phyloP scores from a whole-genome alignment of 2,329 filamentous ascomycete species.

The Phyllosticta ampelicida region DNA sequence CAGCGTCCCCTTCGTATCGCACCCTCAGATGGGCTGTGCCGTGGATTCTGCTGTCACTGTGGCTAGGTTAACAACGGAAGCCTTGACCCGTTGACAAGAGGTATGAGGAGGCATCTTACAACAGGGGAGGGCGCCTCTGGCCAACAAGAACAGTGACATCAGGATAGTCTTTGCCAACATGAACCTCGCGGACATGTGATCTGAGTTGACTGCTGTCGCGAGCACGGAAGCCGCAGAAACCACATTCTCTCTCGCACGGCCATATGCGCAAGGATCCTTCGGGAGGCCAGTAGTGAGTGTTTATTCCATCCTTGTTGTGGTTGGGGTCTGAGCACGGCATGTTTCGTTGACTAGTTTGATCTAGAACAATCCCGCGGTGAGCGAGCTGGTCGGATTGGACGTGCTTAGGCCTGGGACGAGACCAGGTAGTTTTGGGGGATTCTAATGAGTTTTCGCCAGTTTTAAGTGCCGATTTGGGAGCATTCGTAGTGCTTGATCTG shows the following conservation, averaged over 20 bases:
- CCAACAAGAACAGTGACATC: neutral
- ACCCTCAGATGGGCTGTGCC: neutral
- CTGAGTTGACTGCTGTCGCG: constrained; percentile 6
- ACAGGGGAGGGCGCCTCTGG: constrained; percentile 1
- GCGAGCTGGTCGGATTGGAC: neutral
- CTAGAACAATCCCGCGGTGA: neutral
- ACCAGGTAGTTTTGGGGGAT: too few species aligned
- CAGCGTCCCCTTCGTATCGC: neutral
- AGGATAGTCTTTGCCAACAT: constrained; percentile 1
- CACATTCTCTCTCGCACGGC: constrained; percentile 9
- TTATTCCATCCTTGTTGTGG: neutral
- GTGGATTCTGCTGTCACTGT: neutral
- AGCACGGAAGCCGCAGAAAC: constrained; percentile 3
- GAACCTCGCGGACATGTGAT: constrained; percentile 7
- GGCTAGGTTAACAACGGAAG: neutral
- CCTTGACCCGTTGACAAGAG: neutral
- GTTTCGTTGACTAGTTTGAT: neutral
- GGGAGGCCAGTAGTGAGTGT: constrained; percentile 9
- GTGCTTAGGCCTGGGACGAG: too few species aligned
- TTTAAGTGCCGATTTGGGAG: too few species aligned
- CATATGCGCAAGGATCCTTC: constrained; percentile 7
- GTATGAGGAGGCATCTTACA: neutral
- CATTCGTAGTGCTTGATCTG: too few species aligned
- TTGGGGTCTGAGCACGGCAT: neutral
- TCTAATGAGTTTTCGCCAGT: too few species aligned